phyloP scores from a whole-genome alignment of 352 stramenopile genomes.

The Halophytophthora polymorphica region DNA sequence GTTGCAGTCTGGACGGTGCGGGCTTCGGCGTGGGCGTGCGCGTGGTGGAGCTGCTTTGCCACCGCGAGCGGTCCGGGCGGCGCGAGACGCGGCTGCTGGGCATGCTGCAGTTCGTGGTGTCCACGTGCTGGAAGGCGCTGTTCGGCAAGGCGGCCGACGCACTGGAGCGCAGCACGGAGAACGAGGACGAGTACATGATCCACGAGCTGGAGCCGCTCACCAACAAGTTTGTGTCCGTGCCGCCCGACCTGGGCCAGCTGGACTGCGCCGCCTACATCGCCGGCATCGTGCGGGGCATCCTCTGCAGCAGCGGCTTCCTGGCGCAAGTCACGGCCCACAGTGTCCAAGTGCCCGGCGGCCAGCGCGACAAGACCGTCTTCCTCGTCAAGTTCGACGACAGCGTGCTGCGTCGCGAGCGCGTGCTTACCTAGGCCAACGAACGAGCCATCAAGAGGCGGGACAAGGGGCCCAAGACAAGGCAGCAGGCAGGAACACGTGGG shows the following conservation, averaged over 20 bases:
- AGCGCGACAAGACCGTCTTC: slow-evolving; percentile 83
- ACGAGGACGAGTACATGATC: slow-evolving; percentile 99
- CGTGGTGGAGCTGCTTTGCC: slow-evolving; percentile 92
- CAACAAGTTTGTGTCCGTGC: slow-evolving; percentile 96
- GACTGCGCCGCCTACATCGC: slow-evolving; percentile 96
- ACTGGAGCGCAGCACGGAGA: slow-evolving; percentile 95
- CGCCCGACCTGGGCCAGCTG: slow-evolving; percentile 92
- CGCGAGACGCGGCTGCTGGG: slow-evolving; percentile 83
- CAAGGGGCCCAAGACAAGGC: neutral
- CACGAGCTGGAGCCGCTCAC: slow-evolving; percentile 92
- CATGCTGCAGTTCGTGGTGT: slow-evolving; percentile 93
- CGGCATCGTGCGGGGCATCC: slow-evolving; percentile 90
- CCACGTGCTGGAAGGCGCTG: slow-evolving; percentile 93
- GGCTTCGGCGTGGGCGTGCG: slow-evolving; percentile 95
- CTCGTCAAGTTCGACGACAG: slow-evolving; percentile 85
- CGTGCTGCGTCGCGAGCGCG: slow-evolving; percentile 73
- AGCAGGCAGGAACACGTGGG: neutral
- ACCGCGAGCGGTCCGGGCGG: slow-evolving; percentile 75
- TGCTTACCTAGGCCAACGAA: slow-evolving; percentile 42
- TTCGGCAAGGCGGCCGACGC: slow-evolving; percentile 97
- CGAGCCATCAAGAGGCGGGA: neutral
- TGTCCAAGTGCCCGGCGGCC: slow-evolving; percentile 58
- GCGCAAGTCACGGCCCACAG: slow-evolving; percentile 75
- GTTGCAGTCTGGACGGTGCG: slow-evolving; percentile 86
- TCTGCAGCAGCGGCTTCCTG: slow-evolving; percentile 82